phyloP scores from a whole-genome alignment of 225 moss, liverwort and hornwort species.

The Physcomitrium patens region DNA sequence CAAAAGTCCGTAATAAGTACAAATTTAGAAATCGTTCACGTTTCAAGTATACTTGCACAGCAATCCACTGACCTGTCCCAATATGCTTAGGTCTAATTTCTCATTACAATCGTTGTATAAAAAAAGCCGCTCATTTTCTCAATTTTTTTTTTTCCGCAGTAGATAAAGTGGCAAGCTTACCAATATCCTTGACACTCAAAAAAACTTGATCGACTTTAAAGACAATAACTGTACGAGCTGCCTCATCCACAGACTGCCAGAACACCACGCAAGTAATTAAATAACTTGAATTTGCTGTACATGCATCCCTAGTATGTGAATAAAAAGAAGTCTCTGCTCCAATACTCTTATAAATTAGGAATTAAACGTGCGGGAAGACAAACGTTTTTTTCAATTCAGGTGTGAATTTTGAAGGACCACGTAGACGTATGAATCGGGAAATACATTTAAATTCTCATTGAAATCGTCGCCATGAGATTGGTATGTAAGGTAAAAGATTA shows the following conservation, averaged over 20 bases:
- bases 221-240: conserved; percentile 78
- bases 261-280: conserved; percentile 22
- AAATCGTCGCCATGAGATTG: neutral
- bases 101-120: neutral
- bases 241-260: conserved; percentile 76
- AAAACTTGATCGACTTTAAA: conserved; percentile 84
- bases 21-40: neutral
- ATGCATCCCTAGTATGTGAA: conserved; percentile 6
- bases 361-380: neutral
- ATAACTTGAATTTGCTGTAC: neutral
- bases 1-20: neutral
- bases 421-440: conserved; percentile 10
- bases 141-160: conserved; percentile 6
- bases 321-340: neutral
- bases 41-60: neutral
- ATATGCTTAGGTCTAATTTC: conserved; percentile 15
- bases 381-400: conserved; percentile 4
- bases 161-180: conserved; percentile 47
- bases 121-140: conserved; percentile 12
- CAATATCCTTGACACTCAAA: conserved; percentile 71
- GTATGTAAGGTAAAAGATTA: neutral
- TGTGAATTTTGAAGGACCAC: neutral
- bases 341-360: neutral
- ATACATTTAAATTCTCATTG: neutral
- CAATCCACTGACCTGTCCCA: conserved; percentile 3